These are phyloP conservation scores for Nicotiana tabacum DNA, from an alignment of 257 asterid species.

Conservation along the genomic window DNA sequence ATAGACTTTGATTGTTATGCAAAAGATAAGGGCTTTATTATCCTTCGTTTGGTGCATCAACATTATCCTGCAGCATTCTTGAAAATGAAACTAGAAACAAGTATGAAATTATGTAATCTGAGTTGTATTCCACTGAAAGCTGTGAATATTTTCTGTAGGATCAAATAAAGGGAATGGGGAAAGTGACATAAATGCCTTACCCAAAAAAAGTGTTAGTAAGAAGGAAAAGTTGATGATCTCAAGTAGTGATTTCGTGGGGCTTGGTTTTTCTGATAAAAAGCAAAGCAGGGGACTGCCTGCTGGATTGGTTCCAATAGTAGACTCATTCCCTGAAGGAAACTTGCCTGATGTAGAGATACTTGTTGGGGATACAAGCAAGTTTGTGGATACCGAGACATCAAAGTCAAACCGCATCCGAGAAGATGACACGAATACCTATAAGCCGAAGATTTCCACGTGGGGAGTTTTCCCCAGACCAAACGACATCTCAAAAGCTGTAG, in stretches of 20 bases:
- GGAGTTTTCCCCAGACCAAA: conserved; percentile 92
- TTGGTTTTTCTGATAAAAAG: conserved; percentile 76
- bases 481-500: conserved; percentile 76
- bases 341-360: conserved; percentile 78
- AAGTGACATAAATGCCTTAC: conserved; percentile 19
- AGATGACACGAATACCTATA: conserved; percentile 47
- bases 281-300: conserved; percentile 64
- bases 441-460: conserved; percentile 98
- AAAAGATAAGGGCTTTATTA: not conserved
- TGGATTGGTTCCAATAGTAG: conserved; percentile 59
- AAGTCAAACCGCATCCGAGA: conserved; percentile 22
- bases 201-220: conserved; percentile 22
- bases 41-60: not conserved
- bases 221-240: conserved; percentile 48
- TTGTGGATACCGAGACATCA: conserved; percentile 34
- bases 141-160: conserved; percentile 30
- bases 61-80: not conserved
- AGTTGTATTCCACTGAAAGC: conserved; percentile 3
- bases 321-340: conserved; percentile 54
- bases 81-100: not conserved
- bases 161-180: conserved; percentile 26
- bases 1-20: not conserved
- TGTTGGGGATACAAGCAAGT: conserved; percentile 68
- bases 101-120: not conserved
- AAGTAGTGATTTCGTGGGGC: conserved; percentile 80